These are phyloP conservation scores for Shiraia sp. DNA, from an alignment of 2,329 filamentous ascomycete genomes.

Conservation along the genomic window DNA sequence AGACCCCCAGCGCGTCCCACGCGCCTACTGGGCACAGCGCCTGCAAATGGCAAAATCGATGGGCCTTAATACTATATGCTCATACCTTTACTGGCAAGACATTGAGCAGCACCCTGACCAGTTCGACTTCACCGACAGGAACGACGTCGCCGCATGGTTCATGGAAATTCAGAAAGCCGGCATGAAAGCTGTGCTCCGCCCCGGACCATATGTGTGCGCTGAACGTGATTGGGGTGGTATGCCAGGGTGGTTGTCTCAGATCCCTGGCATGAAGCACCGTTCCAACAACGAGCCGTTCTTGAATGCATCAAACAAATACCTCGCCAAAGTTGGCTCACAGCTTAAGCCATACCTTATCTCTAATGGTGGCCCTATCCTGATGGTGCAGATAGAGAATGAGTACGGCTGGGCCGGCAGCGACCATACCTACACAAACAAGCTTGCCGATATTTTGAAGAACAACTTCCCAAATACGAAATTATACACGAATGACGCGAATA, in stretches of 20 bases:
- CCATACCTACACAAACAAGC: conserved; percentile 49
- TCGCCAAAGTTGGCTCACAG: conserved; percentile 43
- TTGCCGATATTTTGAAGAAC: conserved; percentile 49
- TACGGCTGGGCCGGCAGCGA: conserved; percentile 56
- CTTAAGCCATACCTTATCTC: conserved; percentile 41
- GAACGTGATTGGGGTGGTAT: conserved; percentile 57
- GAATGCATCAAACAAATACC: conserved; percentile 43
- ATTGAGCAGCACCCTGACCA: conserved; percentile 48
- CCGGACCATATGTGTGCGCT: conserved; percentile 56
- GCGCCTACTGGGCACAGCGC: conserved; percentile 53
- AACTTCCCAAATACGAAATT: conserved; percentile 49
- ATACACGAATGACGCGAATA: conserved; percentile 57
- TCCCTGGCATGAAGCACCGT: conserved; percentile 49
- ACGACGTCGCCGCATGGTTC: conserved; percentile 56
- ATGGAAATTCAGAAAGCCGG: conserved; percentile 53
- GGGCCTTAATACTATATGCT: conserved; percentile 57
- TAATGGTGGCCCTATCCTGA: conserved; percentile 53
- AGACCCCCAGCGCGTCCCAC: conserved; percentile 56
- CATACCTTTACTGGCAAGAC: conserved; percentile 57
- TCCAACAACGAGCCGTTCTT: conserved; percentile 49
- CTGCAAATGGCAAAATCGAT: conserved; percentile 51
- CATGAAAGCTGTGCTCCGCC: conserved; percentile 52
- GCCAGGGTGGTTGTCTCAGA: conserved; percentile 50
- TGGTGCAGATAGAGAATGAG: conserved; percentile 58
- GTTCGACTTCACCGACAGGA: conserved; percentile 47